Percentiles rank a stretch among this genome's conserved stretches.
Conservation (phyloP, 768 basidiomycete species). For the Lactarius quietus region DNA sequence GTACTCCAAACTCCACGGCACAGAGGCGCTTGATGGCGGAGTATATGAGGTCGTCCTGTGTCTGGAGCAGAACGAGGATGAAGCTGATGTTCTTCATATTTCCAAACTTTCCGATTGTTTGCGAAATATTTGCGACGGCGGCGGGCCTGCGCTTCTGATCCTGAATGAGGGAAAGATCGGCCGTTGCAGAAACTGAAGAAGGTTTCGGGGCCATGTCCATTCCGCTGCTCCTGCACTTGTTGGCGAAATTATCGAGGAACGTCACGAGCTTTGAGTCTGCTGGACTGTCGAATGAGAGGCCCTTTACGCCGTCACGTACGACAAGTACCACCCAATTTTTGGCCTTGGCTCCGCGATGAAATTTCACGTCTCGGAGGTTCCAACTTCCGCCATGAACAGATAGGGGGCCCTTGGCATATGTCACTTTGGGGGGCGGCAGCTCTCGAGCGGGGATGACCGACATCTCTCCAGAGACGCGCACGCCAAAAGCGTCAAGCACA, state of each 20-base stretch:
- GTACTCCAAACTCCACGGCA: conserved; percentile 69
- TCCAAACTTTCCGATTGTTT: conserved; percentile 27
- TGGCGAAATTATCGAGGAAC: conserved; percentile 50
- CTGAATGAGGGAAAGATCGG: conserved; percentile 37
- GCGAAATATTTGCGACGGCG: conserved; percentile 33
- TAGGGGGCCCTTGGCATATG: conserved; percentile 46
- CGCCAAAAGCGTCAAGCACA: conserved; percentile 48
- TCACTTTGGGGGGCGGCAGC: conserved; percentile 54
- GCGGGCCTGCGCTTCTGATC: conserved; percentile 37
- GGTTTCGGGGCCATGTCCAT: conserved; percentile 37
- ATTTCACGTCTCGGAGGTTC: conserved; percentile 73
- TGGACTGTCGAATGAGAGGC: conserved; percentile 39
- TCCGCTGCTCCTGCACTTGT: conserved; percentile 57
- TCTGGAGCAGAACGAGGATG: conserved; percentile 68
- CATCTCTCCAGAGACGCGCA: conserved; percentile 58
- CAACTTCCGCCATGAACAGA: conserved; percentile 60
- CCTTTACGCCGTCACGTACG: conserved; percentile 46
- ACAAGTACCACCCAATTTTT: conserved; percentile 64
- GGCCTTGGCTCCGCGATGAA: conserved; percentile 52
- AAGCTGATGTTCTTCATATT: conserved; percentile 49
- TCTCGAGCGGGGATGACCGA: conserved; percentile 60
- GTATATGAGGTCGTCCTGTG: conserved; percentile 70
- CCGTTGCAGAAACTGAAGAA: neutral
- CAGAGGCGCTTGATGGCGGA: conserved; percentile 77
- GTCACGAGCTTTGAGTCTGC: conserved; percentile 39